phyloP scores from a whole-genome alignment of 176 grass and related monocot species.

The Triticum turgidum region DNA sequence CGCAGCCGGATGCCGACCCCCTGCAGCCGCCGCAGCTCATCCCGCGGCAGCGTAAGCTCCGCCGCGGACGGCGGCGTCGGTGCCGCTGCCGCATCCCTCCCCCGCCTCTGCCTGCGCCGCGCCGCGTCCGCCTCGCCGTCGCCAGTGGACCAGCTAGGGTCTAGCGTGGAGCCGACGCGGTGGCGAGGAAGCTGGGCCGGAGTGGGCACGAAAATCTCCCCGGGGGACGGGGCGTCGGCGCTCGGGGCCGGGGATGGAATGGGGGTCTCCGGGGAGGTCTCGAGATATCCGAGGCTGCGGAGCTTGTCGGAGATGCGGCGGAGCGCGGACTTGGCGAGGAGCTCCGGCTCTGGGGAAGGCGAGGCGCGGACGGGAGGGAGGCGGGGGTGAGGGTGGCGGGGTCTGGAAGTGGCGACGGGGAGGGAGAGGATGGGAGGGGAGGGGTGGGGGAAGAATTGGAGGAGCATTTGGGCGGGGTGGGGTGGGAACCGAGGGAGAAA shows the following conservation, averaged over 20 bases:
- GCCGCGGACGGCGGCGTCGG: slow-evolving; percentile 46
- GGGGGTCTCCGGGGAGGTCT: not conserved
- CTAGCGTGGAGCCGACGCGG: slow-evolving; percentile 68
- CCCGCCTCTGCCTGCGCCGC: slow-evolving; percentile 20
- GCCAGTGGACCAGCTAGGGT: slow-evolving; percentile 72
- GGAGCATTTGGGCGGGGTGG: slow-evolving; percentile 38
- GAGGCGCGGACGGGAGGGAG: slow-evolving; percentile 25
- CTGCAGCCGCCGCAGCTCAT: slow-evolving; percentile 66
- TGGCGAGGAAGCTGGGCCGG: slow-evolving; percentile 53
- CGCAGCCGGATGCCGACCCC: slow-evolving; percentile 49
- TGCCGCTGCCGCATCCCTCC: slow-evolving; percentile 8
- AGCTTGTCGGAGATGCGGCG: slow-evolving; percentile 90
- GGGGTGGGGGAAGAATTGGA: slow-evolving; percentile 37
- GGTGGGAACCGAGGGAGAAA: slow-evolving; percentile 27
- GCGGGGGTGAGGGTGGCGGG: not conserved
- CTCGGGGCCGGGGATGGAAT: not conserved
- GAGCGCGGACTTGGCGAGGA: slow-evolving; percentile 66
- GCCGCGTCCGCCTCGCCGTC: slow-evolving; percentile 20
- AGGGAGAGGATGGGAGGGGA: slow-evolving; percentile 24
- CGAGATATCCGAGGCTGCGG: slow-evolving; percentile 71
- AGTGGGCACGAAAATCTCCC: slow-evolving; percentile 82
- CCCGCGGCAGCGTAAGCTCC: slow-evolving; percentile 67
- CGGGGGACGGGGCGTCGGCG: slow-evolving; percentile 33
- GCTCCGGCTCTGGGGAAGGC: slow-evolving; percentile 30
- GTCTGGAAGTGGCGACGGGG: not conserved